Evolutionary conservation across 148 eudicot genomes (phyloP).

Genomic region (Polygonum aviculare): DNA sequence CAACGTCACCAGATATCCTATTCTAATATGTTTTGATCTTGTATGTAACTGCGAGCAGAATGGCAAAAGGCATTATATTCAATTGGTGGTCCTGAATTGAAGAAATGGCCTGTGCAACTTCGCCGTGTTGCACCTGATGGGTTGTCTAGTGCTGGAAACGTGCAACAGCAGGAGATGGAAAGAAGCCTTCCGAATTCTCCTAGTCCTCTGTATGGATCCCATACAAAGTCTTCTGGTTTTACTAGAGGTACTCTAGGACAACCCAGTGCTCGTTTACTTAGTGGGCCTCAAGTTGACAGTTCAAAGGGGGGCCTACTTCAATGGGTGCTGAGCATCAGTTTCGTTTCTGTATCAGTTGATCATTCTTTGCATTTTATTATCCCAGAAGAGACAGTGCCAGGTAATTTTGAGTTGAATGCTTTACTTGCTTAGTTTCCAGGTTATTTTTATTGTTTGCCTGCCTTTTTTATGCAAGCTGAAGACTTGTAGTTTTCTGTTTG

Average conservation of each 20-base stretch:
- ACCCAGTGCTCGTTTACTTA: conserved; percentile 48
- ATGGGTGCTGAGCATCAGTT: conserved; percentile 91
- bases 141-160: conserved; percentile 50
- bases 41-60: conserved; percentile 34
- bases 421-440: neutral
- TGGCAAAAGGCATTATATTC: conserved; percentile 96
- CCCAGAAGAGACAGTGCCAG: conserved; percentile 71
- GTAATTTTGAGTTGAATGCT: conserved; percentile 23
- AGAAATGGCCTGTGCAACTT: conserved; percentile 90
- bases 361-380: conserved; percentile 75
- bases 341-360: conserved; percentile 69
- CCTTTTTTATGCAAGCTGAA: neutral
- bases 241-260: conserved; percentile 82
- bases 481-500: neutral
- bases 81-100: conserved; percentile 81
- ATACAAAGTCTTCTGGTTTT: conserved; percentile 59
- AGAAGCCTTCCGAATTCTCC: conserved; percentile 75
- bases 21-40: neutral
- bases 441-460: neutral
- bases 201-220: conserved; percentile 64
- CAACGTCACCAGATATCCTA: neutral
- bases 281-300: conserved; percentile 61
- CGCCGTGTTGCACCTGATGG: conserved; percentile 77
- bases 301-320: conserved; percentile 68
- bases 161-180: conserved; percentile 87